These are phyloP conservation scores for Candida dubliniensis DNA, from an alignment of 1,139 yeast genomes.

Conservation along the genomic window DNA sequence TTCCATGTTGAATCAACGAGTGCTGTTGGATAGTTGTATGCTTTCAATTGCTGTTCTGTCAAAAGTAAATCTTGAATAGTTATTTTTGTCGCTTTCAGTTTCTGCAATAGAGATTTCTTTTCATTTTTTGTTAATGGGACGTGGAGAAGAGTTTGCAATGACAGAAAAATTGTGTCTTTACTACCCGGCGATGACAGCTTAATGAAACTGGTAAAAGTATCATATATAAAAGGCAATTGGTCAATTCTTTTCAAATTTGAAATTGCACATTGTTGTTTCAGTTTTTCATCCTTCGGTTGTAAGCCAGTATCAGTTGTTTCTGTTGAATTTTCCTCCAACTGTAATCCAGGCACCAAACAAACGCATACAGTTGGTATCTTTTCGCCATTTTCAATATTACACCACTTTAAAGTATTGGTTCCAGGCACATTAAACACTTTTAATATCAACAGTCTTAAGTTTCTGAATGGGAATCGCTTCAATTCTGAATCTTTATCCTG, in stretches of 20 bases:
- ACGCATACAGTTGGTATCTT: slow-evolving; percentile 50
- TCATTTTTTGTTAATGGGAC: slow-evolving; percentile 59
- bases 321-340: slow-evolving; percentile 21
- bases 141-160: slow-evolving; percentile 54
- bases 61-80: slow-evolving; percentile 56
- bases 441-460: slow-evolving; percentile 54
- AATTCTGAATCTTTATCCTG: slow-evolving; percentile 12
- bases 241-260: slow-evolving; percentile 12
- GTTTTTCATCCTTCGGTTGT: background rate
- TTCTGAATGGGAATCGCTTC: slow-evolving; percentile 33
- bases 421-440: slow-evolving; percentile 40
- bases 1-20: slow-evolving; percentile 46
- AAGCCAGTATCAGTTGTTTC: background rate
- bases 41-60: slow-evolving; percentile 43
- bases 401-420: slow-evolving; percentile 28
- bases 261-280: slow-evolving; percentile 9
- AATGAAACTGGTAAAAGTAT: slow-evolving; percentile 40
- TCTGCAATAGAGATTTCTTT: slow-evolving; percentile 34
- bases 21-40: slow-evolving; percentile 56
- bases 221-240: slow-evolving; percentile 36
- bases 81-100: slow-evolving; percentile 39
- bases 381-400: slow-evolving; percentile 26
- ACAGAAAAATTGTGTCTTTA: slow-evolving; percentile 54
- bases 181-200: slow-evolving; percentile 64
- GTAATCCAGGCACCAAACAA: slow-evolving; percentile 68